Evolutionary conservation across 2,329 filamentous ascomycete species (phyloP).

Genomic region (Cladophialophora bantiana): DNA sequence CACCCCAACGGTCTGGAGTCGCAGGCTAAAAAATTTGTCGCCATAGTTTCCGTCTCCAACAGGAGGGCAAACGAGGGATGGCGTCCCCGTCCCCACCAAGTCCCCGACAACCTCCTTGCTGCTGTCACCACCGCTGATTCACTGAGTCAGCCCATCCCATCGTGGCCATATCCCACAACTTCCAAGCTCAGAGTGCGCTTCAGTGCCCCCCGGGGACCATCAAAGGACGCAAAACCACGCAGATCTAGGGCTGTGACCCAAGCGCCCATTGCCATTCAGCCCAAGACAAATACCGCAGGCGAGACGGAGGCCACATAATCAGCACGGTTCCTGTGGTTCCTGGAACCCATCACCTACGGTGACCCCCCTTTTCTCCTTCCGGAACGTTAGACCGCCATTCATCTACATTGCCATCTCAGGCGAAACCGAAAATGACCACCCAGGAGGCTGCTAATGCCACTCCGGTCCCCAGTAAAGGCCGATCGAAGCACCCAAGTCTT

Average conservation of each 20-base stretch:
- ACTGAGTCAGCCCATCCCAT: conserved; percentile 15
- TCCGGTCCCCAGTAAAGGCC: conserved; percentile 30
- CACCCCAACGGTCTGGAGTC: background rate
- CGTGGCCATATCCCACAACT: conserved; percentile 3
- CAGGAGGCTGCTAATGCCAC: conserved; percentile 13
- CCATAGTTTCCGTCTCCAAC: conserved; percentile 19
- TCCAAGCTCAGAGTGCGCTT: background rate
- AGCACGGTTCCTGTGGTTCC: conserved; percentile 6
- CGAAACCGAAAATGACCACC: conserved; percentile 16
- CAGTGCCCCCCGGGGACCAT: conserved; percentile 2
- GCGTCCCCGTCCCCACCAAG: conserved; percentile 3
- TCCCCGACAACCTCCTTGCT: conserved; percentile 21
- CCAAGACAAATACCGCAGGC: background rate
- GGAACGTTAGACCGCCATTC: conserved; percentile 8
- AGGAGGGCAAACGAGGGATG: background rate
- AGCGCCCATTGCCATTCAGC: background rate
- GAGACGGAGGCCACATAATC: conserved; percentile 4
- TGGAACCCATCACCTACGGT: background rate
- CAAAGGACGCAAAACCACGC: background rate
- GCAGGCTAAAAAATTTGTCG: background rate
- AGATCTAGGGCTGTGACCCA: background rate
- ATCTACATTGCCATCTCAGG: conserved; percentile 14
- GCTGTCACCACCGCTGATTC: conserved; percentile 2
- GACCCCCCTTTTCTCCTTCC: conserved; percentile 1
- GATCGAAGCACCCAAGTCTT: conserved; percentile 44